Evolutionary conservation across 331 rosid species (phyloP).

Genomic region (Rosa hybrid): DNA sequence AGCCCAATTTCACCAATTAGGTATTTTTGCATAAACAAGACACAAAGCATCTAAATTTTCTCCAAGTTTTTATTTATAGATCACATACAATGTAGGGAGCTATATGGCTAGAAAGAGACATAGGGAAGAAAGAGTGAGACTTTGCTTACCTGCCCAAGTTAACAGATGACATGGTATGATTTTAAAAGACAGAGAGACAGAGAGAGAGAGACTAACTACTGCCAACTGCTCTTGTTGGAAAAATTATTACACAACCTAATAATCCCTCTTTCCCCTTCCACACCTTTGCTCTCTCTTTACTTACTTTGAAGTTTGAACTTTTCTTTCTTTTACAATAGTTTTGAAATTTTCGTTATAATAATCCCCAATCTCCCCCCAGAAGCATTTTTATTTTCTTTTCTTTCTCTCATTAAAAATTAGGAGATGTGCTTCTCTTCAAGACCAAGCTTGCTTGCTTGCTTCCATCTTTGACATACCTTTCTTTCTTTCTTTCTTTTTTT

Average conservation of each 20-base stretch:
- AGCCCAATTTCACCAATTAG: constrained; percentile 48
- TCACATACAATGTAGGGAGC: constrained; percentile 41
- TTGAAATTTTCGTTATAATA: background rate
- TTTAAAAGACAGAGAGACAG: constrained; percentile 39
- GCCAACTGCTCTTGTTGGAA: constrained; percentile 90
- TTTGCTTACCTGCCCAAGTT: constrained; percentile 62
- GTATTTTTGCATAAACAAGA: constrained; percentile 44
- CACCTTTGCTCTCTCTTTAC: constrained; percentile 37
- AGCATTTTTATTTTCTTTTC: background rate
- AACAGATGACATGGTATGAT: constrained; percentile 67
- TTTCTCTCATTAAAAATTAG: constrained; percentile 14
- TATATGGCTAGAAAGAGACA: constrained; percentile 37
- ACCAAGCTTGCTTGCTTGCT: constrained; percentile 71
- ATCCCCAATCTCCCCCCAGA: too few relatives aligned
- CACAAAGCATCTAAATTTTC: constrained; percentile 49
- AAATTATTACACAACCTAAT: constrained; percentile 76
- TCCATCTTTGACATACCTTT: constrained; percentile 57
- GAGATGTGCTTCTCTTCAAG: constrained; percentile 88
- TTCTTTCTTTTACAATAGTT: background rate
- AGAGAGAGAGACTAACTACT: constrained; percentile 51
- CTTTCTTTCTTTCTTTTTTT: constrained; percentile 17
- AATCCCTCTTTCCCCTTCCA: constrained; percentile 37
- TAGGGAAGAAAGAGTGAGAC: constrained; percentile 25
- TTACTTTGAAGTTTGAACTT: background rate
- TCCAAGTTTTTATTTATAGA: constrained; percentile 52